Evolutionary conservation across 2,329 filamentous ascomycete species (phyloP), one percentile per base, ranked within the genome.

Genomic region (Curvularia spicifera): DNA sequence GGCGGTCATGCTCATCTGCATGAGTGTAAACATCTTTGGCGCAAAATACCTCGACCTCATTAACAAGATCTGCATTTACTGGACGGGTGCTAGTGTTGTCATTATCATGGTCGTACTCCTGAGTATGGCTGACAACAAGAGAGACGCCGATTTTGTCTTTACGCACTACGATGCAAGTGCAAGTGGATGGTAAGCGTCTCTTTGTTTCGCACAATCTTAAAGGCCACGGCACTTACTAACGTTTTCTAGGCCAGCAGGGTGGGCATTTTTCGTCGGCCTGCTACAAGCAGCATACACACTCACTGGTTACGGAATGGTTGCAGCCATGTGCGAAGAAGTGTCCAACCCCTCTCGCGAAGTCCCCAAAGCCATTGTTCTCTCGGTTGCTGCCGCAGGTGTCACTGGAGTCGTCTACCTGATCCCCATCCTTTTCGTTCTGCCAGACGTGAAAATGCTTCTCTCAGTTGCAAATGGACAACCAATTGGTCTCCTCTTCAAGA

Each of bases 401-500:
- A 90, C 88, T 0, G 88, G 88, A 5, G 71, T 89, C 8, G 74
- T 87, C 63, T 93, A 90, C 74, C 76, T 93, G 13, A 85, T 93
- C 43, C 89, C 90, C 0, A 83, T 94, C 62, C 82, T 93, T 26
- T 93, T 93, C 73, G 88, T 92, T 35, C 81, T 93, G 28, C 90
- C 90, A 0, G 83, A 89, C 49, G 84, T 93, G 6, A 68, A 85
- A 61, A 76, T 80, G 46, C 83, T 93, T 15, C 85, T 91, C 28
- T 74, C 77, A 2, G 88, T 90, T 13, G 83, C 88, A 22, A 91
- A 87, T 68, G 88, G 88, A 8, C 91, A 93, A 68, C 90, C 91
- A 1, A 90, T 94, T 61, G 89, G 89, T 8, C 80, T 89, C 4
- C 79, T 93, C 31, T 93, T 93, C 83, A 91, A 91, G 78, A 87